Evolutionary conservation across 176 grass and related monocot genomes (phyloP).

Genomic region (Aegilops bicornis): DNA sequence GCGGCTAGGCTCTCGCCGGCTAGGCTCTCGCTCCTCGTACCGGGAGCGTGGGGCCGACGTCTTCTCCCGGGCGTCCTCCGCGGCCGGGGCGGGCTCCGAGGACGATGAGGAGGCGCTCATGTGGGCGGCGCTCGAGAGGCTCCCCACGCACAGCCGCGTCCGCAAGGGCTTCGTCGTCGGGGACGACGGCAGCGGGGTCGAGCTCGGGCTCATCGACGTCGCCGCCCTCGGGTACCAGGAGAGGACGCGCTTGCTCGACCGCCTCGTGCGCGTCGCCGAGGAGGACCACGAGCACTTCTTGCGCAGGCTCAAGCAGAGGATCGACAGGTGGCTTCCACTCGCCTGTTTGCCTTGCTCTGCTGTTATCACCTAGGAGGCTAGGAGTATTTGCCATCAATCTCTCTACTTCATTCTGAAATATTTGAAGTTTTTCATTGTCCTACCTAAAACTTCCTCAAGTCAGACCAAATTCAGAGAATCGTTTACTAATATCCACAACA

Average conservation of each 20-base stretch:
- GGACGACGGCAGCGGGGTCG: not conserved
- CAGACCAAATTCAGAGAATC: no score
- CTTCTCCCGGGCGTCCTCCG: conserved; percentile 37
- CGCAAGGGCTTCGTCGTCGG: conserved; percentile 39
- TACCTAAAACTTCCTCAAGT: no score
- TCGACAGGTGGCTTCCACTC: conserved; percentile 24
- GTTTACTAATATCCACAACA: no score
- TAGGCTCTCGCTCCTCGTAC: conserved; percentile 21
- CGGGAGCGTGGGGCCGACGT: conserved; percentile 32
- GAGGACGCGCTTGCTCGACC: conserved; percentile 41
- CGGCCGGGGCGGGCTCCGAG: conserved; percentile 19
- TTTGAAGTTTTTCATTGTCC: no score
- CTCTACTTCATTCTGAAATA: no score
- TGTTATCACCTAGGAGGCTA: not conserved
- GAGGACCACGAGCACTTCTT: conserved; percentile 69
- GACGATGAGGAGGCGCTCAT: conserved; percentile 66
- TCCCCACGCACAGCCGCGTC: conserved; percentile 56
- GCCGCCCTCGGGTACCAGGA: conserved; percentile 39
- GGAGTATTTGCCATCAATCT: no score
- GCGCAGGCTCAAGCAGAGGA: conserved; percentile 50
- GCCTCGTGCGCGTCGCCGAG: conserved; percentile 54
- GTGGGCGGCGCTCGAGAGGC: conserved; percentile 67
- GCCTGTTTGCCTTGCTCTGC: not conserved
- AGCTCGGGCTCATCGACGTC: conserved; percentile 40
- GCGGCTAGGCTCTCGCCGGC: not conserved